Evolutionary conservation across 805 yeast species (phyloP), one percentile per base, ranked within the genome.

Genomic region (Wickerhamiella dianesei): DNA sequence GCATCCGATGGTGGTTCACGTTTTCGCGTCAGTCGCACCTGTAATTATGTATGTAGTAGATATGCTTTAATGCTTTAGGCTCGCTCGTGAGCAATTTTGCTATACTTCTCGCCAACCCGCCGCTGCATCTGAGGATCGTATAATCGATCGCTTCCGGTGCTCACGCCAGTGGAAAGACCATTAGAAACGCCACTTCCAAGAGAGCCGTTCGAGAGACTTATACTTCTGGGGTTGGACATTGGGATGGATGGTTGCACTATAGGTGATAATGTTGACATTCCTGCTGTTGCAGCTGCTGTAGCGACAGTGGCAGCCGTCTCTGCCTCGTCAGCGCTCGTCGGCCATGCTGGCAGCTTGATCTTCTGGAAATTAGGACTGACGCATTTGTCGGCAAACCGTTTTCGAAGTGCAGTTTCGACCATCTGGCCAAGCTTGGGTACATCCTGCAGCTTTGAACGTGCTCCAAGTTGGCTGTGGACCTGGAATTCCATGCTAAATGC

Each of bases 311-410:
- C 8, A 12, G 21, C 40, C 3, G 43, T 12, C 13, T 37, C 19
- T 8, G 40, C 43, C 16, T 20, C 21, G 19, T 29, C 40, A 18
- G 41, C 16, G 29, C 9, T n/a, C 17, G 22, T 14, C 14, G 22
- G 21, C 56, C 56, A 54, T 19, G 49, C 18, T 4, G 97, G 98
- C 29, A 92, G 64, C 56, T 73, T 74, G 25, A 92, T 77, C 43
- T 85, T 81, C 61, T 88, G 95, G 57, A 81, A 89, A 55, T 94
- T 72, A 1, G 99, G 99, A 54, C 86, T 94, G 12, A 92, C 92
- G 59, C 95, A 86, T 51, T 96, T 71, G 56, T 89, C 96, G 16
- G 80, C 79, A 59, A 92, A 88, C 94, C 96, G 87, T 47, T 79
- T 79, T 52, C 92, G 73, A 37, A 92, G 72, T 50, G 80, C 80